These are phyloP conservation scores for Abrus precatorius DNA, from an alignment of 306 rosid species.

Conservation along the genomic window DNA sequence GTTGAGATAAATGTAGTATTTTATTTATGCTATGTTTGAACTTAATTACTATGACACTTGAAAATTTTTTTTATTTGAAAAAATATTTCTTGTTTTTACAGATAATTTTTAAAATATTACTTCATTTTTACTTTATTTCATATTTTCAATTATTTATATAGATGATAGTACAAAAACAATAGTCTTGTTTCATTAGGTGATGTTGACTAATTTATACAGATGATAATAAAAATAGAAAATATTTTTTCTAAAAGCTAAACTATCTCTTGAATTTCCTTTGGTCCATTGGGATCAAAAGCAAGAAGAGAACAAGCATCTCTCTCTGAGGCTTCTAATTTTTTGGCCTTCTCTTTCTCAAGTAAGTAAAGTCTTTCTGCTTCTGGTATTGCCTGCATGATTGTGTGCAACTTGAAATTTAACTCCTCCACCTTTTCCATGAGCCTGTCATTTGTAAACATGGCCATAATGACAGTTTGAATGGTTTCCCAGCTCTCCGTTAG, in stretches of 20 bases:
- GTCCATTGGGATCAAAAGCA: conserved; percentile 25
- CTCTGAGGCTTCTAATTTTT: conserved; percentile 54
- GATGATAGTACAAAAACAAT: too few relatives aligned
- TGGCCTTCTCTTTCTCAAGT: conserved; percentile 73
- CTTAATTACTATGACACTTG: not conserved
- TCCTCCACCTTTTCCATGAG: conserved; percentile 81
- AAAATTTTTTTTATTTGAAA: not conserved
- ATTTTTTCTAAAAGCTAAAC: too few relatives aligned
- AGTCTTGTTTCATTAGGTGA: too few relatives aligned
- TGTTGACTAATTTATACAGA: too few relatives aligned
- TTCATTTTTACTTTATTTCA: not conserved
- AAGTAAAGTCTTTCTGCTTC: conserved; percentile 82
- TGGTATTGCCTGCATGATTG: conserved; percentile 73
- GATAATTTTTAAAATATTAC: too few relatives aligned
- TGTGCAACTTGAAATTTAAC: conserved; percentile 69
- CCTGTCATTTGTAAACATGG: conserved; percentile 85
- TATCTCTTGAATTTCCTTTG: not conserved
- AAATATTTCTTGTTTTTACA: not conserved
- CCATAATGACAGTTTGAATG: conserved; percentile 60
- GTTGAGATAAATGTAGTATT: conserved; percentile 6
- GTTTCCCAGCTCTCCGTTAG: conserved; percentile 82
- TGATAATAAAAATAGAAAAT: too few relatives aligned
- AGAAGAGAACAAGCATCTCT: conserved; percentile 47
- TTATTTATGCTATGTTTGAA: not conserved
- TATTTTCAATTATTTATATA: too few relatives aligned